Evolutionary conservation across 768 basidiomycete species (phyloP), one percentile per base, ranked within the genome.

Genomic region (Leccinum fibrillosum): DNA sequence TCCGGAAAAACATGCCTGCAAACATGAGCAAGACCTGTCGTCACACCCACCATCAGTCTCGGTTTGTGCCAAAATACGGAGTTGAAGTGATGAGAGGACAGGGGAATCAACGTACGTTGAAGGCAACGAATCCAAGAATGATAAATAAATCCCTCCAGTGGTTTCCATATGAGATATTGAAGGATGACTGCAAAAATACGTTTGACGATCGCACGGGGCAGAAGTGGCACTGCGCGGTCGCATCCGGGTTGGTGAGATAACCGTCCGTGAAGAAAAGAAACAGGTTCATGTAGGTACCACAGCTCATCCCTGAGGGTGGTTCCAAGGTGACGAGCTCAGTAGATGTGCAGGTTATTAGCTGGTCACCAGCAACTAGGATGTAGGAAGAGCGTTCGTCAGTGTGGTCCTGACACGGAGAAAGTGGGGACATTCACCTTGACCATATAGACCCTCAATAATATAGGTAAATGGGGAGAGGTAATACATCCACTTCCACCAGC

Each of bases 191-290:
- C 52, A 62, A 28, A 66, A 72, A 76, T 50, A 80, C 66, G 63
- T 88, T 79, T 4, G 86, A 85, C 5, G 75, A 79, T 7, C 75
- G 62, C 28, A 77, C 76, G 1, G 81, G 72, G 61, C 88, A 89
- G 70, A 82, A 87, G 21, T 76, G 57, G 67, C 88, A 90, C 47
- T 65, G 70, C 15, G 71, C 57, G 0, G 80, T 80, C 4, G 85
- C 82, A n/a, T 78, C 68, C 1, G 82, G 77, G 62, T 88, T 80
- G 23, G 75, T 64, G 28, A 90, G 69, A 61, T 85, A 85, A 9
- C 88, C 87, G 0, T 86, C 82, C 4, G 76, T 74, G 11, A 32
- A 1, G 61, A 47, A 57, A 12, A 86, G 82, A 71, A 79, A 91
- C 0, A 74, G 63, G 15, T 69, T 48, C 67, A 88, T 72, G 67